Evolutionary conservation across 495 filamentous ascomycete species (phyloP), one percentile per base, ranked within the genome.

Genomic region (Evernia prunastri): DNA sequence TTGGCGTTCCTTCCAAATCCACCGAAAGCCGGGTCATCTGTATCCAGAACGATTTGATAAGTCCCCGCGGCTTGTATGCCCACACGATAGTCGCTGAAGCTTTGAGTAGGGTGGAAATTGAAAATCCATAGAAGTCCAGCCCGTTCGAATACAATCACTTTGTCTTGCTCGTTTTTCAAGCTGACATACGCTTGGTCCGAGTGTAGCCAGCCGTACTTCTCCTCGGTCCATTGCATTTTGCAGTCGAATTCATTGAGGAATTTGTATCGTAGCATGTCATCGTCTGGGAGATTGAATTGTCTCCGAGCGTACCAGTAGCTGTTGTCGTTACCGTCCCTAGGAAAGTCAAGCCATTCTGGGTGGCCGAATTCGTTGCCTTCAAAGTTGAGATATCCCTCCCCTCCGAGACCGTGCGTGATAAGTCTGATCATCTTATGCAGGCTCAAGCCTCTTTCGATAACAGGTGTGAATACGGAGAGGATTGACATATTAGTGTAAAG

Each of bases 341-440:
- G 94, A 77, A 98, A 98, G 74, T 98, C 94, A 61, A 98, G 90
- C 94, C 94, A 98, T 79, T 98, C 94, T 0, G 94, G 94, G 74
- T 98, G 94, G 2, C 94, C 94, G 74, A 98, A 98, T 74, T 98
- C 94, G 75, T 98, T 98, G 65, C 93, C 94, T 76, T 96, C 91
- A 70, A 98, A 98, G 78, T 97, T 97, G 60, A 97, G 91, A 70
- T 95, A 98, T 45, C 92, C 94, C 76, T 98, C 94, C 66, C 94
- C 94, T 58, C 95, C 94, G n/a, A 98, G 84, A 37, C 79, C 85
- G 76, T 98, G 95, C 29, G 94, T 98, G 61, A 97, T 77, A 11
- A 97, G 84, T 20, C 94, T 88, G 72, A 98, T 96, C 86, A 97
- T 87, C 79, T 98, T 98, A 83, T 98, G 94, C 33, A 98, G 76